A percentile compares a stretch with the other conserved stretches of the same genome.
phyloP scores from a whole-genome alignment of 139 green algal genomes.

The Edaphochlamys debaryana region DNA sequence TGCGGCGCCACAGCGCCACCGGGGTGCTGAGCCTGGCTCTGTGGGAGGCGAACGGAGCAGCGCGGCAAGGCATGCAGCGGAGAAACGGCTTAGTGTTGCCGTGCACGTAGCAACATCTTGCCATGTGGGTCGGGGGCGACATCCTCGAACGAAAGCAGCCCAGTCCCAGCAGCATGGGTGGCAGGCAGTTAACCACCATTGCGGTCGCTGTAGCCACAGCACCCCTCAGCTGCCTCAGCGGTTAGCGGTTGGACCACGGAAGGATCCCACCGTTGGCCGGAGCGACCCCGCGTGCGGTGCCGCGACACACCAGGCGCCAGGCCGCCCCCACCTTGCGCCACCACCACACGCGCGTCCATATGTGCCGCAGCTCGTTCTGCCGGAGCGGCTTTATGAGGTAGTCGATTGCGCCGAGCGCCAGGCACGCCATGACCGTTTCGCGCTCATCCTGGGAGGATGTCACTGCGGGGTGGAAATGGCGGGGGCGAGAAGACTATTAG shows the following conservation, averaged over 20 bases:
- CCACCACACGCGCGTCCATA: conserved; percentile 90
- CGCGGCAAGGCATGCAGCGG: neutral
- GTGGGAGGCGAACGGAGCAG: neutral
- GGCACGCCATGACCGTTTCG: conserved; percentile 77
- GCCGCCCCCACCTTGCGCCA: conserved; percentile 51
- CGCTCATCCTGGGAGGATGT: conserved; percentile 72
- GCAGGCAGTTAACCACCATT: no score
- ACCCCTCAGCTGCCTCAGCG: no score
- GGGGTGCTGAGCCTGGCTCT: conserved; percentile 26
- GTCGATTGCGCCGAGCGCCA: conserved; percentile 86
- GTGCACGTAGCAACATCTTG: no score
- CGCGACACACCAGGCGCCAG: no score
- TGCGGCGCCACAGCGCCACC: neutral
- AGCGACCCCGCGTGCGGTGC: no score
- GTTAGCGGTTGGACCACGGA: no score
- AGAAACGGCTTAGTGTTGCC: no score
- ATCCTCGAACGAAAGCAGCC: no score
- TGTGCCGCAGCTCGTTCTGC: conserved; percentile 84
- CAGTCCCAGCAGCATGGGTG: no score
- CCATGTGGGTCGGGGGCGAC: no score
- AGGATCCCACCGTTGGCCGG: no score
- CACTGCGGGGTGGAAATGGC: conserved; percentile 57
- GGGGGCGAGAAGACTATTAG: neutral
- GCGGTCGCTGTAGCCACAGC: no score
- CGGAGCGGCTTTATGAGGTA: conserved; percentile 89